phyloP scores from a whole-genome alignment of 2,329 filamentous ascomycete genomes.

The Lojkania enalia region DNA sequence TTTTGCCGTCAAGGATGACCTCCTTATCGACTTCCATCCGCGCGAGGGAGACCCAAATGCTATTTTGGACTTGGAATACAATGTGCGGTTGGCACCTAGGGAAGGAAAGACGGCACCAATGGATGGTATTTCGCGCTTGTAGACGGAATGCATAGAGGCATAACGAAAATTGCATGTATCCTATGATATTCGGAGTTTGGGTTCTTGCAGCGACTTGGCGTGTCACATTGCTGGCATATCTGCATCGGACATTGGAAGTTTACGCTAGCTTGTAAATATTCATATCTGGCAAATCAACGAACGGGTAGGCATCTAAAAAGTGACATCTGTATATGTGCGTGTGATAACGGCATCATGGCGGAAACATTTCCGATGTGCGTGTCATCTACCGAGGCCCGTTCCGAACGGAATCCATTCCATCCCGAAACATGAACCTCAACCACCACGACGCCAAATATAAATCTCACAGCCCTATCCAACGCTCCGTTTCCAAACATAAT shows the following conservation, averaged over 20 bases:
- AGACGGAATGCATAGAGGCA: conserved; percentile 10
- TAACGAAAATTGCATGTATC: conserved; percentile 1
- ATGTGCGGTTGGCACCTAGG: conserved; percentile 59
- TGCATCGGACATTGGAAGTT: no score
- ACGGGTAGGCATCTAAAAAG: neutral
- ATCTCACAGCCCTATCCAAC: neutral
- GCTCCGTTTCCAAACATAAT: neutral
- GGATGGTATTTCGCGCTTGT: conserved; percentile 38
- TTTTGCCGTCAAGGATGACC: conserved; percentile 64
- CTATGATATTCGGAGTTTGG: conserved; percentile 3
- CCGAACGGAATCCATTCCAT: no score
- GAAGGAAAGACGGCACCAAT: conserved; percentile 35
- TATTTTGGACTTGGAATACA: conserved; percentile 62
- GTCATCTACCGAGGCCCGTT: neutral
- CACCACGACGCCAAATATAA: neutral
- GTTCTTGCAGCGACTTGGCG: conserved; percentile 3
- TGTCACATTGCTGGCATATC: no score
- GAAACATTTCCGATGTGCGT: neutral
- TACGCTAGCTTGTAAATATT: no score
- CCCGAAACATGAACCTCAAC: no score
- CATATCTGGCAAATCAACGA: neutral
- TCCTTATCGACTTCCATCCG: conserved; percentile 61
- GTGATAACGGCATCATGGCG: no score
- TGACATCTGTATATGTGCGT: neutral
- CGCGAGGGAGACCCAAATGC: conserved; percentile 57